These are phyloP conservation scores for Lentinula novae-zelandiae DNA, from an alignment of 1,284 basidiomycete species.

Conservation along the genomic window DNA sequence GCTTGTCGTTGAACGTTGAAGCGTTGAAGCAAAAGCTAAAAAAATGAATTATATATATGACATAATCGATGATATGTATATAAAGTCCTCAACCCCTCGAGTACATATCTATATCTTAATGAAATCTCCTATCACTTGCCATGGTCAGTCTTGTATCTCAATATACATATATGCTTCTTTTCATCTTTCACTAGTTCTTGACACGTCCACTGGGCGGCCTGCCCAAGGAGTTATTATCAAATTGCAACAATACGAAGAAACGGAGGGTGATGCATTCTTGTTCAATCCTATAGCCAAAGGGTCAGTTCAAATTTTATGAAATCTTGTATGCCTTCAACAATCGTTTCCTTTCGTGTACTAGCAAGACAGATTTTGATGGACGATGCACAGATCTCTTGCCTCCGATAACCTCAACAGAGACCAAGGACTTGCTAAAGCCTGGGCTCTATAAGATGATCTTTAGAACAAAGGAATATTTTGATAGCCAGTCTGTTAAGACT, in stretches of 20 bases:
- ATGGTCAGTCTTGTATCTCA: constrained; percentile 43
- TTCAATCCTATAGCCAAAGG: constrained; percentile 58
- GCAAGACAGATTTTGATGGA: constrained; percentile 79
- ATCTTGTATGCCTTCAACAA: background rate
- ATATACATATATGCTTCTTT: background rate
- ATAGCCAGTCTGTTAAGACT: constrained; percentile 52
- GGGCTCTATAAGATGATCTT: constrained; percentile 85
- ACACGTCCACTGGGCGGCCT: constrained; percentile 80
- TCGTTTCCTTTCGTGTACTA: constrained; percentile 24
- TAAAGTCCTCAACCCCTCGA: constrained; percentile 19
- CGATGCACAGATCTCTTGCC: constrained; percentile 73
- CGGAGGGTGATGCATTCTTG: constrained; percentile 29
- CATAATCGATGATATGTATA: background rate
- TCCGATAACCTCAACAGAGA: constrained; percentile 32
- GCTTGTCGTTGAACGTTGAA: constrained; percentile 1
- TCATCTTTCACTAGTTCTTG: constrained; percentile 60
- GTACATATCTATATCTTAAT: constrained; percentile 27
- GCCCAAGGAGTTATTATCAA: constrained; percentile 63
- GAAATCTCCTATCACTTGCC: constrained; percentile 86
- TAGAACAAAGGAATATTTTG: constrained; percentile 82
- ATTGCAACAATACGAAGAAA: constrained; percentile 46
- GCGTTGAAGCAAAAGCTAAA: too few species aligned
- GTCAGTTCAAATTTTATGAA: constrained; percentile 30
- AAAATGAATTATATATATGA: background rate
- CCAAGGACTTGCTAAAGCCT: constrained; percentile 36